phyloP scores from a whole-genome alignment of 2,329 filamentous ascomycete genomes.

The Calonectria crousiana region DNA sequence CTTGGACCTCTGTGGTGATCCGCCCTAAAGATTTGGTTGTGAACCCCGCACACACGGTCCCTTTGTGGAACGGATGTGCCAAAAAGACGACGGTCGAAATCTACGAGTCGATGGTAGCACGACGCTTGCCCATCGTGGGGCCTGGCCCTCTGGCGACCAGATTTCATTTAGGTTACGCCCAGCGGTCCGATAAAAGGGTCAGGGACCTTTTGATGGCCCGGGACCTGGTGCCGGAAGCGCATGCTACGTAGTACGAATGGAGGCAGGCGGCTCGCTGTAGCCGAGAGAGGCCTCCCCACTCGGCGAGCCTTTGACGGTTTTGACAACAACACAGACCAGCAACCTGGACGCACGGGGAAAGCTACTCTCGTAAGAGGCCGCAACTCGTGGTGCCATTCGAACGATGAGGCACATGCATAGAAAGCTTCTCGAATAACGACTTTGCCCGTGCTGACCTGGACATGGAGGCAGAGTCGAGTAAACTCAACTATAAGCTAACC shows the following conservation, averaged over 20 bases:
- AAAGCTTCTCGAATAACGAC: conserved; percentile 24
- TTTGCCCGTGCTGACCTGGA: neutral
- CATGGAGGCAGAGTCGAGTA: neutral
- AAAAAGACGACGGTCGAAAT: neutral
- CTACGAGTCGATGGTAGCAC: neutral
- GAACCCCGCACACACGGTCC: neutral
- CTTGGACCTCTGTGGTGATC: neutral
- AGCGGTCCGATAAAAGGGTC: conserved; percentile 1
- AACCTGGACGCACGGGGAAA: neutral
- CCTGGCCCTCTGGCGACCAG: neutral
- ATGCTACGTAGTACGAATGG: conserved; percentile 5
- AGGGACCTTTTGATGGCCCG: neutral
- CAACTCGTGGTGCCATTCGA: conserved; percentile 5
- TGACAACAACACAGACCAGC: neutral
- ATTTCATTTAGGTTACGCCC: conserved; percentile 7
- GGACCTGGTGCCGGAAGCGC: conserved; percentile 4
- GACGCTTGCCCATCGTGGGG: neutral
- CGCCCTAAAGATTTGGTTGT: neutral
- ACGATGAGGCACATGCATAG: neutral
- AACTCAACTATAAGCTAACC: neutral
- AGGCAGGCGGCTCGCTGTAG: neutral
- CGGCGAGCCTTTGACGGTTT: neutral
- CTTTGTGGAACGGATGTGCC: neutral
- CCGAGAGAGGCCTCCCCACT: conserved; percentile 26
- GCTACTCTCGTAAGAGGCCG: conserved; percentile 14